Conservation (phyloP, 1,139 yeast species). For the Diutina neorugosa region DNA sequence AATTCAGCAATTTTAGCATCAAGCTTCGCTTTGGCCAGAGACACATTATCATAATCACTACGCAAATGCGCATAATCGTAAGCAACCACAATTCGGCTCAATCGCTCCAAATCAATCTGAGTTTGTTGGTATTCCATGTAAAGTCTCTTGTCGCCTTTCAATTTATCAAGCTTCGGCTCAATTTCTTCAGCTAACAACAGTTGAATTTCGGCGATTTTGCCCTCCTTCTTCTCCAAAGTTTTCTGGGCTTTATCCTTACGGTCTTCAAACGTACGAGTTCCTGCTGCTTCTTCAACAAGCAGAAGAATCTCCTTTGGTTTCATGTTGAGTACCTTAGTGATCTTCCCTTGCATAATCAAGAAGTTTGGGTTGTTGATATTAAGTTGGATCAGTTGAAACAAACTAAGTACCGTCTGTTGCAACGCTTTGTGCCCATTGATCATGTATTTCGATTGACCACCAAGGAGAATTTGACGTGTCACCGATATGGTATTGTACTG, state of each 20-base stretch:
- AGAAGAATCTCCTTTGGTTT: conserved; percentile 83
- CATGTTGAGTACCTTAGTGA: conserved; percentile 95
- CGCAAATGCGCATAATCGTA: conserved; percentile 49
- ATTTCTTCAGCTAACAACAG: conserved; percentile 71
- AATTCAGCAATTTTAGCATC: conserved; percentile 24
- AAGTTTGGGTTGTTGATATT: conserved; percentile 96
- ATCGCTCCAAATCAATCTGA: conserved; percentile 68
- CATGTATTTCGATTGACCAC: conserved; percentile 85
- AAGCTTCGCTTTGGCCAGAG: conserved; percentile 24
- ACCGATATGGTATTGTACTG: conserved; percentile 73
- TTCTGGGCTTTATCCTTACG: conserved; percentile 85
- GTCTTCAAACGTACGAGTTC: conserved; percentile 92
- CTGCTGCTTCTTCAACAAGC: conserved; percentile 95
- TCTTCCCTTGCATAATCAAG: conserved; percentile 96
- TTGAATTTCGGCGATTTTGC: conserved; percentile 69
- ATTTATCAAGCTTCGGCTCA: conserved; percentile 79
- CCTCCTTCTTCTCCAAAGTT: conserved; percentile 84
- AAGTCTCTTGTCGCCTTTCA: conserved; percentile 69
- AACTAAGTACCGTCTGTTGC: conserved; percentile 80
- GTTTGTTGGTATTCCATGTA: conserved; percentile 81
- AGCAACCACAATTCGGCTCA: conserved; percentile 65
- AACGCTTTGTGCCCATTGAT: conserved; percentile 96
- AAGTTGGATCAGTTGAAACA: conserved; percentile 89
- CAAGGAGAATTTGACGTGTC: conserved; percentile 82
- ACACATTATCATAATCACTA: conserved; percentile 27